Base-by-base conservation (phyloP, 495 filamentous ascomycete species). In the Neurospora discreta region DNA sequence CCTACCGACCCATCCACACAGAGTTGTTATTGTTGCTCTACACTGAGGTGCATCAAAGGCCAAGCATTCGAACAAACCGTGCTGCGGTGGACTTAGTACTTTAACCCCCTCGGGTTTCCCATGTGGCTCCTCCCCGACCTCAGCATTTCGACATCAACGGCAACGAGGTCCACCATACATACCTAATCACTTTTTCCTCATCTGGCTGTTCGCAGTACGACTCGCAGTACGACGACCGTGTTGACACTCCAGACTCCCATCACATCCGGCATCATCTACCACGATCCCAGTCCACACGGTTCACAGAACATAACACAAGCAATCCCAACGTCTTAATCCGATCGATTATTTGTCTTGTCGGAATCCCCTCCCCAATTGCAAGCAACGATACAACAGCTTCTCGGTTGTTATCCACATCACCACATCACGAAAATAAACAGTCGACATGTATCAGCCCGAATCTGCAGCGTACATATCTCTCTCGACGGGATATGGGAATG, bases 391-490 rank as follows among this genome's bases (percentile, higher is more conserved):
- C 33, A 36, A 5, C 33, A 36, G 33, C 33, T 36, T 36, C 33
- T 36, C 33, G 33, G 33, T 36, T 36, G 33, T n/a, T n/a, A n/a
- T n/a, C n/a, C n/a, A n/a, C n/a, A n/a, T n/a, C n/a, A n/a, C n/a
- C n/a, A n/a, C n/a, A n/a, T n/a, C n/a, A 36, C 33, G 33, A 36
- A 36, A 5, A 36, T 36, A 3, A 36, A 36, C 33, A 36, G 46
- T 69, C 79, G 82, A 80, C 80, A 88, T 88, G 86, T 88, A 84
- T 80, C 85, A 86, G 77, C 81, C 86, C 77, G 82, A 86, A 73
- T 77, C 85, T 60, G 84, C 84, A 58, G 81, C 85, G 67, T 87
- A 80, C 76, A 78, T 78, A 72, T 74, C 77, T 41, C 79, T 80
- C 73, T 76, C 77, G 74, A 72, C 80, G 77, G 81, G 81, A 75